Evolutionary conservation across 768 basidiomycete species (phyloP).

Genomic region (Suillus decipiens): DNA sequence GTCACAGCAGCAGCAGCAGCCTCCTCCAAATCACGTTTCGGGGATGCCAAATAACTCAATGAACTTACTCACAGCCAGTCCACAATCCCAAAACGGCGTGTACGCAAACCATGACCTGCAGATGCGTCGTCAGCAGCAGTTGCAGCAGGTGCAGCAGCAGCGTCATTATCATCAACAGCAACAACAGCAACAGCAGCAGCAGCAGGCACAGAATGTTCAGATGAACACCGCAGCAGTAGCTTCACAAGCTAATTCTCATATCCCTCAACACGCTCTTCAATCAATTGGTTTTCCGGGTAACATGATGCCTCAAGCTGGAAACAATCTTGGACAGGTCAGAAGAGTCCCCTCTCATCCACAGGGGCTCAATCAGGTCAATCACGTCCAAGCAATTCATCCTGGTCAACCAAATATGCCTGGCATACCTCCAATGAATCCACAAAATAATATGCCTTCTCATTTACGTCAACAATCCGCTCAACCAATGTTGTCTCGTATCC

Average conservation of each 20-base stretch:
- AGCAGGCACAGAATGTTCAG: constrained; percentile 40
- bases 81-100: constrained; percentile 21
- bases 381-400: constrained; percentile 38
- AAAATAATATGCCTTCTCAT: constrained; percentile 42
- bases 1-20: constrained; percentile 36
- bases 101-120: constrained; percentile 8
- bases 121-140: constrained; percentile 23
- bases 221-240: constrained; percentile 31
- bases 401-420: constrained; percentile 36
- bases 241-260: constrained; percentile 29
- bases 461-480: constrained; percentile 39
- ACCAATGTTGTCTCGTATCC: constrained; percentile 32
- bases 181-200: constrained; percentile 39
- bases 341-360: constrained; percentile 63
- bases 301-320: constrained; percentile 43
- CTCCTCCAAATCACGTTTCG: constrained; percentile 33
- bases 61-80: constrained; percentile 37
- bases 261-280: constrained; percentile 41
- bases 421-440: constrained; percentile 46
- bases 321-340: constrained; percentile 41
- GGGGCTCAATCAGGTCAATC: constrained; percentile 41
- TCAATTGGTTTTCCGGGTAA: constrained; percentile 43
- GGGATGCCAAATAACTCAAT: constrained; percentile 40
- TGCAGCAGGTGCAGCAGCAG: constrained; percentile 36
- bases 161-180: constrained; percentile 32